A percentile compares a stretch with the other conserved stretches of the same genome.
Conservation (phyloP, 495 filamentous ascomycete species). For the Tuber microsphaerosporum region DNA sequence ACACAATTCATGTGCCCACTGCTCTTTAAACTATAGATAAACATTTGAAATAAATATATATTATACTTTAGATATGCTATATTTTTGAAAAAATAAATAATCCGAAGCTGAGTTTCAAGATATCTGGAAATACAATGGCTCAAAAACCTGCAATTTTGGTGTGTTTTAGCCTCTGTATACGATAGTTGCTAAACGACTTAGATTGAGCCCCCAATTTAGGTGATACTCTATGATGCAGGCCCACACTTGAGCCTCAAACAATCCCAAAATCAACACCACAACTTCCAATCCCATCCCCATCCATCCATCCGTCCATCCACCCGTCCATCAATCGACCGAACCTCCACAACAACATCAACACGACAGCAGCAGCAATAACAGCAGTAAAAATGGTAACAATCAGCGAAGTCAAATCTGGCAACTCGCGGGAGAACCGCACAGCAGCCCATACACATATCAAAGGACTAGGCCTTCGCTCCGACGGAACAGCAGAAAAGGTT, state of each 20-base stretch:
- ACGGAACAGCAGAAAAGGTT: conserved; percentile 72
- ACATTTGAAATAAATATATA: no score
- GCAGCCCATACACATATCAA: conserved; percentile 96
- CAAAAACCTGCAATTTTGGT: no score
- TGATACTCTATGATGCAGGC: not conserved
- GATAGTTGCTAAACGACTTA: no score
- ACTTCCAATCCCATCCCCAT: not conserved
- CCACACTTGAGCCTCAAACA: not conserved
- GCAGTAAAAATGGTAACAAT: conserved; percentile 70
- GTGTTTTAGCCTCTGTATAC: no score
- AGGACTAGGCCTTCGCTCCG: conserved; percentile 72
- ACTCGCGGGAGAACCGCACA: conserved; percentile 88
- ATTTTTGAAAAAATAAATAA: no score
- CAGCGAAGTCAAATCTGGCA: conserved; percentile 82
- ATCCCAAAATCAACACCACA: not conserved
- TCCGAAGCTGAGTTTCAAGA: no score
- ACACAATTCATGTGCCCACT: no score
- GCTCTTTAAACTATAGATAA: no score
- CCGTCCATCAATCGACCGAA: not conserved
- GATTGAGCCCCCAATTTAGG: not conserved
- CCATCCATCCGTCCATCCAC: not conserved
- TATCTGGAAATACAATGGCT: no score
- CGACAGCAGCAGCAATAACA: not conserved
- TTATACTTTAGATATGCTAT: no score
- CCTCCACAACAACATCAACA: not conserved